These are phyloP conservation scores for Xerocomus minutiporus DNA, from an alignment of 1,284 basidiomycete species.

Conservation along the genomic window DNA sequence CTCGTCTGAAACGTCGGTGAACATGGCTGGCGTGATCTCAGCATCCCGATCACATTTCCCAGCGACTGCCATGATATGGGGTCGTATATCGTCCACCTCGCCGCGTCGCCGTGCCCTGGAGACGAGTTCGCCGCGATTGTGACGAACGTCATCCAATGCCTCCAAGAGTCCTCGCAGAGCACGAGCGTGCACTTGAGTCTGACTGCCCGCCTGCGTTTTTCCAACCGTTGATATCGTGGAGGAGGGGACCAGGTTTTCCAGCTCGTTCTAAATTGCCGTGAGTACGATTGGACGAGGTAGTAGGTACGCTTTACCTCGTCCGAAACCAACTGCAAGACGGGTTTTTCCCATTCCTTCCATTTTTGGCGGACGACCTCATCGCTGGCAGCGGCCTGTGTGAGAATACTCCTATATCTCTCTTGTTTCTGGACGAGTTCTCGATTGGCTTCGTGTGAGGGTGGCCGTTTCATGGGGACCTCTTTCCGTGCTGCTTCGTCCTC, in stretches of 20 bases:
- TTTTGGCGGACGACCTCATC: constrained; percentile 74
- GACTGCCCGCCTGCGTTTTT: constrained; percentile 34
- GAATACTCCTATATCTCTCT: constrained; percentile 65
- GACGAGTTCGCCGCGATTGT: constrained; percentile 58
- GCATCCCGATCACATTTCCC: constrained; percentile 59
- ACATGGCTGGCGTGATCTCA: constrained; percentile 79
- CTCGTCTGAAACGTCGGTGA: constrained; percentile 77
- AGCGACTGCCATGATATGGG: constrained; percentile 66
- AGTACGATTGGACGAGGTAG: neutral
- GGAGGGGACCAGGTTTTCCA: constrained; percentile 67
- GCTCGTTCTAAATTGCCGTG: constrained; percentile 47
- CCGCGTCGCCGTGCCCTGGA: constrained; percentile 62
- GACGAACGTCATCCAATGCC: constrained; percentile 70
- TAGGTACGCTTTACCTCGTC: constrained; percentile 52
- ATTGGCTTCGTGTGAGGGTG: constrained; percentile 79
- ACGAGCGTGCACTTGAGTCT: constrained; percentile 62
- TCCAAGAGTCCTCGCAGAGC: constrained; percentile 77
- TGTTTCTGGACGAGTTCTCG: constrained; percentile 66
- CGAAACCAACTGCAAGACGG: constrained; percentile 65
- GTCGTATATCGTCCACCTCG: constrained; percentile 72
- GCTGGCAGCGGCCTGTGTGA: constrained; percentile 69
- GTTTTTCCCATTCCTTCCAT: constrained; percentile 84
- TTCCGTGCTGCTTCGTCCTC: constrained; percentile 75
- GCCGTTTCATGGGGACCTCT: constrained; percentile 46
- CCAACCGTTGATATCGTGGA: constrained; percentile 44